A percentile compares a stretch with the other conserved stretches of the same genome.
Conservation (phyloP, 2,329 filamentous ascomycete species). For the Paracoccidioides brasiliensis region DNA sequence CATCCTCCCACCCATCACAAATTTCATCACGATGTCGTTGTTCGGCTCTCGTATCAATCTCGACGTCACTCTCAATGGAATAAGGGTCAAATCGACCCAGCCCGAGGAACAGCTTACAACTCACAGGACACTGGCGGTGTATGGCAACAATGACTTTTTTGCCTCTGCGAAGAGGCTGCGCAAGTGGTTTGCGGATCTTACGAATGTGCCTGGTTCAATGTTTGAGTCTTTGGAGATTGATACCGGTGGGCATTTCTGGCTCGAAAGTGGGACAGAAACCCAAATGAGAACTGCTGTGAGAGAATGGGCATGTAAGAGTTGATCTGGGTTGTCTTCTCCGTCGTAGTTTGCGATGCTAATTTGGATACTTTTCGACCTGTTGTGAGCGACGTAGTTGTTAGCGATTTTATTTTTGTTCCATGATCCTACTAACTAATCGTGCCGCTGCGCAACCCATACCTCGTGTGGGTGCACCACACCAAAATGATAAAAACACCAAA, state of each 20-base stretch:
- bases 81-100: constrained; percentile 22
- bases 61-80: constrained; percentile 17
- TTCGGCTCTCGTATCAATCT: constrained; percentile 16
- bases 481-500: too few species aligned
- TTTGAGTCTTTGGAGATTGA: constrained; percentile 40
- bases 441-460: too few species aligned
- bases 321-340: neutral
- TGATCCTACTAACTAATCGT: too few species aligned
- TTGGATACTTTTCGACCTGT: neutral
- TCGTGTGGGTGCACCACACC: too few species aligned
- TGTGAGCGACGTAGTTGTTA: neutral
- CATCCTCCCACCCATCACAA: constrained; percentile 41
- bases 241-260: constrained; percentile 52
- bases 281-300: constrained; percentile 28
- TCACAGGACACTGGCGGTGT: constrained; percentile 55
- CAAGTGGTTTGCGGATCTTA: constrained; percentile 50
- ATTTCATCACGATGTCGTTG: constrained; percentile 50
- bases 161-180: constrained; percentile 52
- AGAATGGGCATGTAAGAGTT: constrained; percentile 25
- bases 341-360: neutral
- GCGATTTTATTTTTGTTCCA: neutral
- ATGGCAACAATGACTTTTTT: constrained; percentile 63
- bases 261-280: constrained; percentile 38
- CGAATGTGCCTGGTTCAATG: constrained; percentile 28
- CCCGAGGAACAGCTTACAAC: constrained; percentile 43